Percentiles rank a stretch among this genome's conserved stretches.
These are phyloP conservation scores for Fusarium nurragi DNA, from an alignment of 2,329 filamentous ascomycete species.

Conservation along the genomic window DNA sequence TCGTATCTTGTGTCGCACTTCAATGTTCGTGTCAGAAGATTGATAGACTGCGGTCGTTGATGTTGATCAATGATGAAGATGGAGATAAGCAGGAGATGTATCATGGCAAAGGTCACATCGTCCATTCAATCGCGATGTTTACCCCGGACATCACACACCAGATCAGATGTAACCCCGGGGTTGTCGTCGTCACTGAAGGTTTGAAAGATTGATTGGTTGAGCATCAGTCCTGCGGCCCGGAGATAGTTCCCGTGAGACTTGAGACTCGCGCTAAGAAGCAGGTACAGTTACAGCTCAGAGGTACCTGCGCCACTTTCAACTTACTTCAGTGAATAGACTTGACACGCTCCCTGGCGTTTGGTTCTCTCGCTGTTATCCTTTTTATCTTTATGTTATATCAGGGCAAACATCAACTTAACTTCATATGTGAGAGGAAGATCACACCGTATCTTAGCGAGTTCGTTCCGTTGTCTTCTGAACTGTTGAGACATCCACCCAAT, in stretches of 20 bases:
- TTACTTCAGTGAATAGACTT: not conserved
- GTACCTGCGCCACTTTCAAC: conserved; percentile 1
- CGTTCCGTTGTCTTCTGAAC: too few species aligned
- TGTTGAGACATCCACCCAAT: too few species aligned
- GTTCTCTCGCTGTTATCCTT: too few species aligned
- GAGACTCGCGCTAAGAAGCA: conserved; percentile 26
- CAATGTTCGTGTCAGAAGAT: not conserved
- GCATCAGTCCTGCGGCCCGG: conserved; percentile 14
- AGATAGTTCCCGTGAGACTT: conserved; percentile 15
- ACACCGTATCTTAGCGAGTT: too few species aligned
- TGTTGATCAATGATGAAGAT: not conserved
- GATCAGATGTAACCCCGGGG: not conserved
- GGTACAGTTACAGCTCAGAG: conserved; percentile 7
- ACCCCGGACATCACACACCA: not conserved
- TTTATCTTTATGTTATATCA: too few species aligned
- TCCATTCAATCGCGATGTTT: conserved; percentile 18
- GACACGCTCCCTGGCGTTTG: too few species aligned
- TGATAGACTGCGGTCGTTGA: not conserved
- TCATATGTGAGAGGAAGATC: too few species aligned
- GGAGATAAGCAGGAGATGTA: not conserved
- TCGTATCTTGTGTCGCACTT: conserved; percentile 19
- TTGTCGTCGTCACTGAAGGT: not conserved
- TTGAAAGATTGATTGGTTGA: conserved; percentile 21
- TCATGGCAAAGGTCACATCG: not conserved
- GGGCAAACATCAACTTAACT: too few species aligned